A percentile compares a stretch with the other conserved stretches of the same genome.
These are phyloP conservation scores for Nectriaceae sp. DNA, from an alignment of 2,329 filamentous ascomycete species.

Conservation along the genomic window DNA sequence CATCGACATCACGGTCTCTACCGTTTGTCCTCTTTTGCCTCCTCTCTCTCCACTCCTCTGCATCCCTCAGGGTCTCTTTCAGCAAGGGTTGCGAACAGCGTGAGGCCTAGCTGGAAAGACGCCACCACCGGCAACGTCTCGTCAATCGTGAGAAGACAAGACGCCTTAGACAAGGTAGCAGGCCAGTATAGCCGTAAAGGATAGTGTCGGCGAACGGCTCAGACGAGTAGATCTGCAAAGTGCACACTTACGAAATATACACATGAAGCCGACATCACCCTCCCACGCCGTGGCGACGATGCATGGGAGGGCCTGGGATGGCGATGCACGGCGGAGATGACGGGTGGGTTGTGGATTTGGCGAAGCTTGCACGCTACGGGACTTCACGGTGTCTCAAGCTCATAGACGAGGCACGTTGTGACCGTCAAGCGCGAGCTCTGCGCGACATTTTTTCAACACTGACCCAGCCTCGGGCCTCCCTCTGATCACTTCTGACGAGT, in stretches of 20 bases:
- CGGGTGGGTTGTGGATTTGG: slow-evolving; percentile 14
- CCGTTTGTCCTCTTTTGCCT: neutral
- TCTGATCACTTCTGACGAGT: neutral
- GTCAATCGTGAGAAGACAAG: neutral
- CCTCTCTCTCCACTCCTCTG: slow-evolving; percentile 1
- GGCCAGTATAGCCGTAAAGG: neutral
- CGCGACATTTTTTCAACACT: neutral
- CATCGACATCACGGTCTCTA: slow-evolving; percentile 5
- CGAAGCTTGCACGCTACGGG: slow-evolving; percentile 18
- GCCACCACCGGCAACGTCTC: too few species aligned
- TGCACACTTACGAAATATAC: too few species aligned
- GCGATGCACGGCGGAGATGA: slow-evolving; percentile 17
- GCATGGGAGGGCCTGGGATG: too few species aligned
- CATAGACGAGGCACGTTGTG: neutral
- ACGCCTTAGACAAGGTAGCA: neutral
- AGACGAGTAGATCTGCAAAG: neutral
- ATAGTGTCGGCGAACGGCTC: neutral
- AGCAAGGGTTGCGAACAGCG: neutral
- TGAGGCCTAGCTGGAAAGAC: too few species aligned
- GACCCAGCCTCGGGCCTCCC: neutral
- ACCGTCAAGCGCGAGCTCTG: neutral
- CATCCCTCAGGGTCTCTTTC: neutral
- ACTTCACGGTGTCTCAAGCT: slow-evolving; percentile 14
- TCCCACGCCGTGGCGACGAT: too few species aligned
- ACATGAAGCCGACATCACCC: too few species aligned